Evolutionary conservation across 768 basidiomycete genomes (phyloP), one percentile per base, ranked within the genome.

Genomic region (Mycena vitilis): DNA sequence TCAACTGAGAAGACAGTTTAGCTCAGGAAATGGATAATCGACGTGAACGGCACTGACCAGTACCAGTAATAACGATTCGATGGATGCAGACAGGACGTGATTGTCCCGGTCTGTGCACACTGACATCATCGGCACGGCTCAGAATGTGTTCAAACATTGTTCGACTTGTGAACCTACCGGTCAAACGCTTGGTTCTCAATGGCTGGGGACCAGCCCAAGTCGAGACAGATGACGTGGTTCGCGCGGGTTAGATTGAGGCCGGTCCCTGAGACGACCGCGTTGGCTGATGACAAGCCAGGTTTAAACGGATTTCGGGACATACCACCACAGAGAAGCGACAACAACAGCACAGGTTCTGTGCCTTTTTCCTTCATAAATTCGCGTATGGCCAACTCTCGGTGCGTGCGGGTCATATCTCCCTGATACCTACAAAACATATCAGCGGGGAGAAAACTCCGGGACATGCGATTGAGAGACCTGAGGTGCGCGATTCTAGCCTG

Each of bases 171-270:
- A 42, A 57, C 36, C 37, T 9, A 57, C 55, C 55, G 55, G 38
- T 57, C 55, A 22, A 38, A 57, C 11, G 37, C 55, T 22, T 57
- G 55, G 38, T 57, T 57, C 13, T 57, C 55, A 22, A 57, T 38
- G 22, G 55, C 55, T 40, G 9, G 55, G 23, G 37, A 38, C 55
- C 55, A 57, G 4, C 55, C 55, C 7, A 57, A 38, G 37, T 57
- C 55, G 37, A 57, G 38, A 38, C 55, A 57, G 10, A 57, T 40
- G 20, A 57, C 10, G 38, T 57, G 55, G 12, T 57, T 57, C 5
- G 55, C 55, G 37, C 55, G 55, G 37, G 55, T 57, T 40, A 57
- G 13, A 40, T 57, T 57, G 37, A 57, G 55, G 37, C 55, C 55
- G 25, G 48, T 23, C 23, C 48, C 48, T 49, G 48, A 23, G n/a